These are phyloP conservation scores for Daldinia caldariorum DNA, from an alignment of 495 filamentous ascomycete genomes.

Conservation along the genomic window DNA sequence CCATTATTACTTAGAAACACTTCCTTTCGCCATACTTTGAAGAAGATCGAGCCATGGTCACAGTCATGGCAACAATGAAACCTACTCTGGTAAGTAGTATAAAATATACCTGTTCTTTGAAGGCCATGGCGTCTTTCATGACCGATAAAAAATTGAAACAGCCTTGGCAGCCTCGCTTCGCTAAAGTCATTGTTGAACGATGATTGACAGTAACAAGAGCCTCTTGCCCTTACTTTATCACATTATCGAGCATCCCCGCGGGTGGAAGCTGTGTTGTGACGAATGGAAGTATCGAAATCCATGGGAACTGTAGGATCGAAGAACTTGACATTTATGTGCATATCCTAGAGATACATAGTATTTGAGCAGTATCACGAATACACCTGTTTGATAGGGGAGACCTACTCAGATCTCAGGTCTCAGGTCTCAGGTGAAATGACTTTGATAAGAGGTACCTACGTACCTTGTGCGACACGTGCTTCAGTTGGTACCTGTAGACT, in stretches of 20 bases:
- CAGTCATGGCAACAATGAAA: conserved; percentile 19
- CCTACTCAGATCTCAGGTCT: no score
- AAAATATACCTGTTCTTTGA: conserved; percentile 21
- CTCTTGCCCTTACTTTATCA: neutral
- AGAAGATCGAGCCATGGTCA: neutral
- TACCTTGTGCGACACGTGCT: conserved; percentile 20
- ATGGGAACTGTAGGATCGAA: neutral
- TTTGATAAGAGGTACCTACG: neutral
- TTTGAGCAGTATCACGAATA: neutral
- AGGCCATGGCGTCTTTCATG: conserved; percentile 12
- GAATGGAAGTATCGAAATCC: neutral
- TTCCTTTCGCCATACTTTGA: conserved; percentile 21
- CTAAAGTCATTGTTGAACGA: conserved; percentile 22
- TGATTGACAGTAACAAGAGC: neutral
- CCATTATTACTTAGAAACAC: conserved; percentile 13
- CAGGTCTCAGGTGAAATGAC: no score
- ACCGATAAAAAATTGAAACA: conserved; percentile 6
- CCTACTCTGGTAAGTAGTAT: conserved; percentile 4
- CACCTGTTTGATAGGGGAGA: no score
- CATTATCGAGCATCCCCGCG: neutral
- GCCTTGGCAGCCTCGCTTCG: conserved; percentile 20
- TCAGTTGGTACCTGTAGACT: neutral
- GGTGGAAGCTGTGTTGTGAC: neutral
- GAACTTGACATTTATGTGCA: neutral
- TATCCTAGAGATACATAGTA: neutral